Evolutionary conservation across 1,139 yeast species (phyloP).

Genomic region (Sugiyamaella sp.): DNA sequence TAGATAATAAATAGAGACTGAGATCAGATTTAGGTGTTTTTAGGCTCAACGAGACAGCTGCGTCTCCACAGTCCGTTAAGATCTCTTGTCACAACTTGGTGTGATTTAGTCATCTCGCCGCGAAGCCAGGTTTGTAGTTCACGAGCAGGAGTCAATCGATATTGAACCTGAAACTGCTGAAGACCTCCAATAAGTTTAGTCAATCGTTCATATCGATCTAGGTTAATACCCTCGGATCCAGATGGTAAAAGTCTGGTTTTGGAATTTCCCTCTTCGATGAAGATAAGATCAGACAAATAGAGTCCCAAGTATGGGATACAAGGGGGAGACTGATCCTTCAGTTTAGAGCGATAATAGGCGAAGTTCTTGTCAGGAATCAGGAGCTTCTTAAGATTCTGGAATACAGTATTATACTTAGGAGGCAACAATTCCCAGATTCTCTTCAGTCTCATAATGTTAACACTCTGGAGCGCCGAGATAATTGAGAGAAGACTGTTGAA

Average conservation of each 20-base stretch:
- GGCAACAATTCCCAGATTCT: conserved; percentile 68
- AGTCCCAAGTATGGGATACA: conserved; percentile 86
- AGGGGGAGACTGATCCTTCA: conserved; percentile 65
- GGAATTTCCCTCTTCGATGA: conserved; percentile 85
- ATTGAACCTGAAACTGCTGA: conserved; percentile 72
- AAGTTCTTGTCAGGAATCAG: conserved; percentile 86
- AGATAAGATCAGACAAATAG: conserved; percentile 83
- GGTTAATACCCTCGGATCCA: conserved; percentile 60
- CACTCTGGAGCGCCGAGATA: conserved; percentile 81
- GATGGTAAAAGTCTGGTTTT: conserved; percentile 50
- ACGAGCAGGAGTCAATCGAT: conserved; percentile 38
- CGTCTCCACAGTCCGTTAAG: conserved; percentile 45
- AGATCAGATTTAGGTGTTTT: conserved; percentile 17
- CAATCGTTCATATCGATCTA: conserved; percentile 78
- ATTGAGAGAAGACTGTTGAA: conserved; percentile 90
- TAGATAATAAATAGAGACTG: conserved; percentile 14
- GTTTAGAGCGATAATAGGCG: conserved; percentile 67
- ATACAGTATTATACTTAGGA: conserved; percentile 65
- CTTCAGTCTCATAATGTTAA: conserved; percentile 69
- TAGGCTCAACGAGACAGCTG: conserved; percentile 44
- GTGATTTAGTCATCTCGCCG: conserved; percentile 42
- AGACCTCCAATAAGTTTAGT: conserved; percentile 76
- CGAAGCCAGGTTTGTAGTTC: conserved; percentile 43
- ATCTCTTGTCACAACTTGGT: conserved; percentile 38
- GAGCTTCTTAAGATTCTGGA: conserved; percentile 67